Percentiles rank a stretch among this genome's conserved stretches.
phyloP scores from a whole-genome alignment of 176 grass and related monocot genomes.

The Oryza punctata region DNA sequence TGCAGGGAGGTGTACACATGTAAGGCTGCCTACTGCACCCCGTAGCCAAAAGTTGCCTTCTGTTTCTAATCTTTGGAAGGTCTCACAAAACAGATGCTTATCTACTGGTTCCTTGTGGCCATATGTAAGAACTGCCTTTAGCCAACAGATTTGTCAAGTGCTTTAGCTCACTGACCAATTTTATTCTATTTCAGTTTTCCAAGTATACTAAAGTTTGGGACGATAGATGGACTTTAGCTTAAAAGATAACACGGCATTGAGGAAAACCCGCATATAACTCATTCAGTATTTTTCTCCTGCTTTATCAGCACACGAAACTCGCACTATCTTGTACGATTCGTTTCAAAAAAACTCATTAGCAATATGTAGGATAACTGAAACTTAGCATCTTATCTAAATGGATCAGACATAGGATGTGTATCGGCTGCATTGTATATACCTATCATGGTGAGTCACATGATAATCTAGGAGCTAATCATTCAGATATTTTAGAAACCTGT shows the following conservation, averaged over 20 bases:
- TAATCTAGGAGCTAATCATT: background rate
- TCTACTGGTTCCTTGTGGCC: background rate
- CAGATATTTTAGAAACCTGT: background rate
- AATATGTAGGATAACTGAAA: background rate
- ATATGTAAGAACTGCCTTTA: conserved; percentile 21
- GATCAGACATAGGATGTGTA: background rate
- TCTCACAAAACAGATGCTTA: background rate
- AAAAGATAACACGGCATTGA: background rate
- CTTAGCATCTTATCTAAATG: background rate
- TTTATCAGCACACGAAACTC: too few species aligned
- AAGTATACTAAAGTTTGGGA: background rate
- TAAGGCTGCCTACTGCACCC: background rate
- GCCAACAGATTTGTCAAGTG: background rate
- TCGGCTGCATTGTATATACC: background rate
- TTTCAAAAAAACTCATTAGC: too few species aligned
- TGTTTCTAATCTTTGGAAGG: background rate
- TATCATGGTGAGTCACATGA: background rate
- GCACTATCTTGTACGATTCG: too few species aligned
- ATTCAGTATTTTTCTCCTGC: too few species aligned
- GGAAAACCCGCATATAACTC: background rate
- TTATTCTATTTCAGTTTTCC: background rate
- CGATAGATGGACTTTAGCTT: background rate
- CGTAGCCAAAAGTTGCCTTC: background rate
- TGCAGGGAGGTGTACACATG: background rate
- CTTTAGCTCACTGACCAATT: background rate